Evolutionary conservation across 768 basidiomycete genomes (phyloP).

Genomic region (Boletus bicolor): DNA sequence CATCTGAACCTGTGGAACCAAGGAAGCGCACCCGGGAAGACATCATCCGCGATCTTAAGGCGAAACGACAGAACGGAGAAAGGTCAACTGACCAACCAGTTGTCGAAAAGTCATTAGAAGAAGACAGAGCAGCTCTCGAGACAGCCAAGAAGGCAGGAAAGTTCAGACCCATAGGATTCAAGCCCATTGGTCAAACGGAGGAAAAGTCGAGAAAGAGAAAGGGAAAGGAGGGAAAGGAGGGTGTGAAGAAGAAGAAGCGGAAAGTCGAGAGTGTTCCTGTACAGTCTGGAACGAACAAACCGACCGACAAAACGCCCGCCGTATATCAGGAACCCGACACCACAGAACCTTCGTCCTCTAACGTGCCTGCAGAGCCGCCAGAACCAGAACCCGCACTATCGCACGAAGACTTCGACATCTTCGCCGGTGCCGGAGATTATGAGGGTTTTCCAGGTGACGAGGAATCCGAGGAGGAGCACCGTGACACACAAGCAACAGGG

Average conservation of each 20-base stretch:
- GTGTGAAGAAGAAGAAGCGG: constrained; percentile 61
- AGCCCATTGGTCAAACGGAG: constrained; percentile 48
- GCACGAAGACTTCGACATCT: constrained; percentile 79
- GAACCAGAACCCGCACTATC: constrained; percentile 26
- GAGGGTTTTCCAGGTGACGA: constrained; percentile 61
- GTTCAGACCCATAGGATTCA: constrained; percentile 60
- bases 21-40: constrained; percentile 81
- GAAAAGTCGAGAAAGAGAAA: constrained; percentile 48
- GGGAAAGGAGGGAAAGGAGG: constrained; percentile 35
- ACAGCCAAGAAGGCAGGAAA: constrained; percentile 40
- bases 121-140: constrained; percentile 30
- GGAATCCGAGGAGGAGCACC: constrained; percentile 42
- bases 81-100: constrained; percentile 8
- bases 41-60: constrained; percentile 68
- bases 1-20: constrained; percentile 25
- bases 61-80: constrained; percentile 42
- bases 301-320: background rate
- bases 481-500: constrained; percentile 15
- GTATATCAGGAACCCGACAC: background rate
- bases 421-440: constrained; percentile 83
- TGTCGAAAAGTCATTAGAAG: constrained; percentile 14
- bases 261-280: constrained; percentile 38
- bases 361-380: constrained; percentile 3
- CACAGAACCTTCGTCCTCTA: constrained; percentile 5
- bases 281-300: constrained; percentile 6